Base-by-base conservation (phyloP, 1,284 basidiomycete species). In the Ceratobasidium sp. region DNA sequence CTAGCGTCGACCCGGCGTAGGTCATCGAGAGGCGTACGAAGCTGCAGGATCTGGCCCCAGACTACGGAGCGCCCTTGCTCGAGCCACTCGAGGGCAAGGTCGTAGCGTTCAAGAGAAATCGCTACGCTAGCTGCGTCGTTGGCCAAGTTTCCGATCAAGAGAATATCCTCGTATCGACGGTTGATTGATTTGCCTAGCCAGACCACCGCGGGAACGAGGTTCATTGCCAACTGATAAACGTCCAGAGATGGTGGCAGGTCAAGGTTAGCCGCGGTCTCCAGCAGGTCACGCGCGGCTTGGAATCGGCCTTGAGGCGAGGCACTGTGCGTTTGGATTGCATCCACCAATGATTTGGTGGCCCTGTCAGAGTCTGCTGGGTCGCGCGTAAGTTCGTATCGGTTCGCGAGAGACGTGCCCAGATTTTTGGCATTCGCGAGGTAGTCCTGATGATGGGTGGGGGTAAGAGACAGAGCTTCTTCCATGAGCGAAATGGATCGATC, bases 121-220 rank as follows among this genome's bases (percentile, higher is more conserved):
- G 60, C 60, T 11, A 11, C 60, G 6, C 3, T 6, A 6, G 30
- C 30, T 33, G 30, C 30, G 6, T 33, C 30, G 30, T 33, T 33
- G 18, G 12, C 42, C 18, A 44, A 44, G 18, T 44, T 44, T 16
- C 58, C 58, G 11, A 72, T 23, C 21, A 12, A 12, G 2, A 21
- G n/a, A 6, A 72, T 14, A 21, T 62, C 11, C 16, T 40, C n/a
- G 33, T 72, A 60, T 7, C 69, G 36, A 38, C 46, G 40, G 6
- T 25, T 25, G 38, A 62, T 61, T 16, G 69, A 25, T 12, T 28
- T 33, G 7, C 69, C 69, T 0, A 44, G 36, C 69, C 69, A 72
- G 40, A 51, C 53, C 6, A 61, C 30, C 23, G 23, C n/a, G 23
- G 69, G 69, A 25, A 72, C 14, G 23, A 72, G 21, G 18, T 33